Base-by-base conservation (phyloP, 257 asterid species). In the Leptodermis oblonga region DNA sequence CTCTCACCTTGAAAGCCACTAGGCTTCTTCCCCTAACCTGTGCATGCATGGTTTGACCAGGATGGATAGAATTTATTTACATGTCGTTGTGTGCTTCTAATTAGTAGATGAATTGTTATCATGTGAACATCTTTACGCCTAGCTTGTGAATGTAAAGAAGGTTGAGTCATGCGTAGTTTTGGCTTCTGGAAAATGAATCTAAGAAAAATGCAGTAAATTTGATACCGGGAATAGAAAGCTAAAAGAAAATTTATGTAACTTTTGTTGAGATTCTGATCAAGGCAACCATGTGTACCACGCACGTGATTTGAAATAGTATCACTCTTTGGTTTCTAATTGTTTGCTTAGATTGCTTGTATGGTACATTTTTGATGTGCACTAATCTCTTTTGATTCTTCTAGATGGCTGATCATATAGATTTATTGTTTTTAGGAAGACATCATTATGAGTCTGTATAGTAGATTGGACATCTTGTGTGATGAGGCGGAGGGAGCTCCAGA, bases 401-500 rank as follows among this genome's bases (percentile, higher is more conserved):
- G 56, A 65, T 7, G 46, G 7, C 2, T 76, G 71, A 78, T 74
- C 75, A 56, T 67, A 54, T 68, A 34, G 70, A n/a, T 33, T 68
- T 78, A 66, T 46, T 73, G 59, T 79, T 73, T 69, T 75, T 65
- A 94, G 99, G 97, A 85, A 78, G 99, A 94, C 83, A 87, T 94
- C 69, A 82, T 85, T 70, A 71, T 74, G 87, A 94, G 99, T 78
- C 78, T 94, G 83, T 86, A 65, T 52, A 89, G 97, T 78, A 89
- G 99, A 80, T 76, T 94, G 82, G 98, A 87, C 64, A 80, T 89
- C 61, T 76, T 94, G 71, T 83, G 84, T 77, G 99, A 91, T 72
- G 99, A 88, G 66, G 93, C 89, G 34, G 97, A 88, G 70, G 82
- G 83, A 62, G 81, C 81, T 63, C 62, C 80, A 4, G 92, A 82